Evolutionary conservation across 1,284 basidiomycete genomes (phyloP).

Genomic region (Cryptococcus wingfieldii): DNA sequence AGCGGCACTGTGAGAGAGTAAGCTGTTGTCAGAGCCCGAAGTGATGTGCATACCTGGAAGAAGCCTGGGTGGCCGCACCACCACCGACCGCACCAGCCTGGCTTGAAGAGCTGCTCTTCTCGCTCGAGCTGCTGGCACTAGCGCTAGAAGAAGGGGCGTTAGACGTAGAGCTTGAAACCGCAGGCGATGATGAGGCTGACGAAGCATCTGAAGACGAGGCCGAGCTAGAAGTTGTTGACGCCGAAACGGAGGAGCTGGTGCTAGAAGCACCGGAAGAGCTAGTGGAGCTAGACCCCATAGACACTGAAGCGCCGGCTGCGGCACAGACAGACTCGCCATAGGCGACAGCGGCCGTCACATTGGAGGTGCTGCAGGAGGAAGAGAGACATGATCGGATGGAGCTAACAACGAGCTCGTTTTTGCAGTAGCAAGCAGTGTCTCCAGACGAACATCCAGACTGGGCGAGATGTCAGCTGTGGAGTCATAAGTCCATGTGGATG

Average conservation of each 20-base stretch:
- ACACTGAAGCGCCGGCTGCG: conserved; percentile 4
- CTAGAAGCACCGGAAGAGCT: neutral
- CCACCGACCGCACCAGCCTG: neutral
- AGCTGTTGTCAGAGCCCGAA: too few relatives aligned
- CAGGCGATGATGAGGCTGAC: conserved; percentile 14
- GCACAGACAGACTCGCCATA: conserved; percentile 18
- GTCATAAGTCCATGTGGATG: neutral
- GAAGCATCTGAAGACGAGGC: conserved; percentile 18
- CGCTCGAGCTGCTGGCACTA: neutral
- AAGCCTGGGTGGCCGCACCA: neutral
- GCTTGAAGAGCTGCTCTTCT: neutral
- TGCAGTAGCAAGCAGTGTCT: conserved; percentile 19
- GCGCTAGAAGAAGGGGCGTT: neutral
- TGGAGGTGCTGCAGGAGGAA: conserved; percentile 11
- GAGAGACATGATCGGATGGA: conserved; percentile 16
- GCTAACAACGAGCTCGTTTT: conserved; percentile 5
- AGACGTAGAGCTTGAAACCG: neutral
- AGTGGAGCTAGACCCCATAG: conserved; percentile 5
- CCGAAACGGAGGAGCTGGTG: conserved; percentile 9
- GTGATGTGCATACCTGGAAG: neutral
- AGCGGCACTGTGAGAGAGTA: too few relatives aligned
- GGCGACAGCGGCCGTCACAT: conserved; percentile 7
- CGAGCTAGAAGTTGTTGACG: conserved; percentile 13
- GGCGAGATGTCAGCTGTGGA: neutral
- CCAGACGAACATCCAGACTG: conserved; percentile 11